These are phyloP conservation scores for Periconia sp. DNA, from an alignment of 2,329 filamentous ascomycete genomes.

Conservation along the genomic window DNA sequence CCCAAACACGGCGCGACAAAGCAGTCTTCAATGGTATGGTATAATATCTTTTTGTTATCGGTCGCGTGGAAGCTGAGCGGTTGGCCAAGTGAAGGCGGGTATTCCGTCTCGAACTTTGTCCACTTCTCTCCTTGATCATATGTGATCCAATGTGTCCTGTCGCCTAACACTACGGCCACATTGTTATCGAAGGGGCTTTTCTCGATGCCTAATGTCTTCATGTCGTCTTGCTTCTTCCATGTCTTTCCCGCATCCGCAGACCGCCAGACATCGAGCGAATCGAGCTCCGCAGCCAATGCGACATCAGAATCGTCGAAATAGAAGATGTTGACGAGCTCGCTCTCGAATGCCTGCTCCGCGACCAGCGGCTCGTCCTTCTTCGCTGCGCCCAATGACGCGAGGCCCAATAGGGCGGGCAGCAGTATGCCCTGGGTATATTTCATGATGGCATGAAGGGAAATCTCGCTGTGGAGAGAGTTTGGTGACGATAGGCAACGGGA, in stretches of 20 bases:
- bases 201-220: constrained; percentile 64
- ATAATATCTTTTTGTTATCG: constrained; percentile 83
- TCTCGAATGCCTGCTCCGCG: constrained; percentile 64
- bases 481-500: constrained; percentile 12
- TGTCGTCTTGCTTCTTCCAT: constrained; percentile 68
- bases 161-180: constrained; percentile 73
- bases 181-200: constrained; percentile 78
- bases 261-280: constrained; percentile 68
- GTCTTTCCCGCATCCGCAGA: constrained; percentile 78
- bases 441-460: constrained; percentile 41
- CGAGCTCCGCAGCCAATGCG: constrained; percentile 71
- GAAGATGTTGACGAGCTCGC: constrained; percentile 68
- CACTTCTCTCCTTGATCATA: constrained; percentile 81
- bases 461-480: constrained; percentile 14
- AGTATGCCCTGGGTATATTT: constrained; percentile 44
- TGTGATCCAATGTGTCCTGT: constrained; percentile 77
- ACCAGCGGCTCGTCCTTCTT: constrained; percentile 69
- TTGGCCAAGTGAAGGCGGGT: constrained; percentile 55
- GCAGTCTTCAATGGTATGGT: constrained; percentile 58
- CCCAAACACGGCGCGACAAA: constrained; percentile 42
- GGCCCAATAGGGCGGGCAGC: constrained; percentile 55
- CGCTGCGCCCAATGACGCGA: constrained; percentile 32
- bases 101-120: constrained; percentile 69
- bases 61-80: constrained; percentile 77
- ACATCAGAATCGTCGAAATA: constrained; percentile 92